A percentile compares a stretch with the other conserved stretches of the same genome.
Evolutionary conservation across 1,284 basidiomycete species (phyloP).

Genomic region (Inonotus hispidus): DNA sequence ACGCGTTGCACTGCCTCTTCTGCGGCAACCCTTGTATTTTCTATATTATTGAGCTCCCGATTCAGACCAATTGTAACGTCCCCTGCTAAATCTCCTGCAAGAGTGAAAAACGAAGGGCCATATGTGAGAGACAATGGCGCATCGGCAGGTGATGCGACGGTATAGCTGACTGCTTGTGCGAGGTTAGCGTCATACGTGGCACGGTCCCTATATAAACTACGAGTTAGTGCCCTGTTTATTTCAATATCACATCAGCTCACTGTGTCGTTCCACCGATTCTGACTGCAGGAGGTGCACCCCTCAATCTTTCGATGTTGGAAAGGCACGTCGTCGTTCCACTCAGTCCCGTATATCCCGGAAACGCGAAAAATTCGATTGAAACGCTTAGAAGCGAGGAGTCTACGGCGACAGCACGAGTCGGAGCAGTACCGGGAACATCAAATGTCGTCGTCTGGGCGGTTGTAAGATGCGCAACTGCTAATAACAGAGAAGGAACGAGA

Average conservation of each 20-base stretch:
- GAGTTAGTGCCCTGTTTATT: too few species aligned
- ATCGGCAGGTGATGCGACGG: slow-evolving; percentile 34
- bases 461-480: neutral
- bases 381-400: slow-evolving; percentile 34
- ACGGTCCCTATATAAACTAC: slow-evolving; percentile 29
- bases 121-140: slow-evolving; percentile 36
- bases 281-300: slow-evolving; percentile 34
- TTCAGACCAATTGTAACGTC: slow-evolving; percentile 38
- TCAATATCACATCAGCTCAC: slow-evolving; percentile 22
- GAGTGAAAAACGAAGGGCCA: slow-evolving; percentile 36
- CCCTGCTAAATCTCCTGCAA: slow-evolving; percentile 32
- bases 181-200: slow-evolving; percentile 35
- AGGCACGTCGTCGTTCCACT: slow-evolving; percentile 34
- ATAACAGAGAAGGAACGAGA: neutral
- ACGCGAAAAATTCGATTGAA: slow-evolving; percentile 39
- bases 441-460: slow-evolving; percentile 18
- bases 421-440: slow-evolving; percentile 28
- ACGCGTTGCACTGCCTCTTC: slow-evolving; percentile 31
- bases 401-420: slow-evolving; percentile 28
- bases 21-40: slow-evolving; percentile 34
- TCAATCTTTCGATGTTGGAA: slow-evolving; percentile 30
- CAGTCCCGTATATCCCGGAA: slow-evolving; percentile 35
- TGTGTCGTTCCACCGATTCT: slow-evolving; percentile 42
- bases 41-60: slow-evolving; percentile 35
- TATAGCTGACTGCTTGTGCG: slow-evolving; percentile 34